Evolutionary conservation across 228 moss, liverwort and hornwort genomes (phyloP), one percentile per base, ranked within the genome.

Genomic region (Sphagnum fallax): DNA sequence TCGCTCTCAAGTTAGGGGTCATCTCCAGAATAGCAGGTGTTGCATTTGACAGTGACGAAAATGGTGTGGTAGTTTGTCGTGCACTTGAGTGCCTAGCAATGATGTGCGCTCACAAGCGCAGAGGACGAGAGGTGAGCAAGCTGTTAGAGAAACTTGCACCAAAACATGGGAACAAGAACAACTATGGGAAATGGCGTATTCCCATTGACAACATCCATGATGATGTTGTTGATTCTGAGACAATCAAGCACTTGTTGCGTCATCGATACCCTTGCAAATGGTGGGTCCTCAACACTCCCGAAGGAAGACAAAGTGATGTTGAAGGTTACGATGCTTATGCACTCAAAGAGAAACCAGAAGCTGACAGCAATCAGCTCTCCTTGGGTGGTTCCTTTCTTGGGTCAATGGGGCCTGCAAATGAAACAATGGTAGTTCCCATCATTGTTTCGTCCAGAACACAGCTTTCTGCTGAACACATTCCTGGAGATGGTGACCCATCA

Each of bases 31-130:
- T 98, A 75, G 91, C 89, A 49, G 92, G 92, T 69, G 80, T 98
- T 62, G 89, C 93, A 15, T 75, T 98, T 49, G 88, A 93, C 84
- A 76, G 90, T 47, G 86, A 93, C 76, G 93, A 90, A 65, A 87
- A 93, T 6, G 85, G 85, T 69, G 91, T 93, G 65, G 85, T 98
- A 52, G 74, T 91, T 70, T 90, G 90, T 72, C 90, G 98, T 59
- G 90, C 93, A 53, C 86, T 93, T 47, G 98, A 98, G 67, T 93
- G 93, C 70, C 72, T 98, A 71, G 98, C 92, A 8, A 86, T 90
- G 50, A 98, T 98, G 98, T 93, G 93, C 78, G 83, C 93, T 49
- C 93, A 98, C 83, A 98, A 98, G 75, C 91, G 92, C 76, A 90
- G 84, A 72, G 98, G 98, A 4, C 75, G 68, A 4, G 98, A 98